Evolutionary conservation across 345 rosid genomes (phyloP).

Genomic region (Eucalyptus caleyi): DNA sequence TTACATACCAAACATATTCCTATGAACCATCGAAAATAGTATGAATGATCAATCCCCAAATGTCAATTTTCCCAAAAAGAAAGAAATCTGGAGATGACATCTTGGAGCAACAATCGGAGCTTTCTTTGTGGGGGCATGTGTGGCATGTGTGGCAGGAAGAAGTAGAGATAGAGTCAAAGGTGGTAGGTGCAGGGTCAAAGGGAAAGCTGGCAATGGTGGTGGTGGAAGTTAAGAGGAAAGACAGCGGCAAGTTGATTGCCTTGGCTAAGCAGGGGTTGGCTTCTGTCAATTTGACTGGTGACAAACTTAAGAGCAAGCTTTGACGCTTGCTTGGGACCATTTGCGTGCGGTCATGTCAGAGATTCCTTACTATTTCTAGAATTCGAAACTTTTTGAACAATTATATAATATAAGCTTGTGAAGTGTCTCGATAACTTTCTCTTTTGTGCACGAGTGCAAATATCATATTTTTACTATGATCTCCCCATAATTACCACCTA

Average conservation of each 20-base stretch:
- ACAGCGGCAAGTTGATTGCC: slow-evolving; percentile 29
- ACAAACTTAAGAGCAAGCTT: slow-evolving; percentile 18
- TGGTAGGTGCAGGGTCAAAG: slow-evolving; percentile 19
- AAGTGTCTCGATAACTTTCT: background rate
- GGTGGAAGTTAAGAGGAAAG: slow-evolving; percentile 29
- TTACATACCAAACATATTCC: background rate
- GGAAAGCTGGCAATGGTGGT: slow-evolving; percentile 29
- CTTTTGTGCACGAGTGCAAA: background rate
- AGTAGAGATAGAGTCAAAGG: slow-evolving; percentile 50
- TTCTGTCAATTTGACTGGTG: background rate
- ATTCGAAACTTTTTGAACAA: background rate
- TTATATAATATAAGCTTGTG: background rate
- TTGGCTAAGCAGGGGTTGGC: slow-evolving; percentile 54
- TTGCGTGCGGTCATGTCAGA: background rate
- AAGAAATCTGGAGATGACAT: background rate
- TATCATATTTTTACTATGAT: background rate
- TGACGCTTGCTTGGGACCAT: background rate
- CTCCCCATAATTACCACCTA: background rate
- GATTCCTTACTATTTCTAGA: background rate
- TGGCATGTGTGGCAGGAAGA: slow-evolving; percentile 31
- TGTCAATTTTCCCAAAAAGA: background rate
- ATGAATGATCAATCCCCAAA: background rate
- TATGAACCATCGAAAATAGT: background rate
- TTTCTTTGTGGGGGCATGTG: background rate
- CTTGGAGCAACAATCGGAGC: background rate